Base-by-base conservation (phyloP, 2,329 filamentous ascomycete genomes). In the Colletotrichum sojae region DNA sequence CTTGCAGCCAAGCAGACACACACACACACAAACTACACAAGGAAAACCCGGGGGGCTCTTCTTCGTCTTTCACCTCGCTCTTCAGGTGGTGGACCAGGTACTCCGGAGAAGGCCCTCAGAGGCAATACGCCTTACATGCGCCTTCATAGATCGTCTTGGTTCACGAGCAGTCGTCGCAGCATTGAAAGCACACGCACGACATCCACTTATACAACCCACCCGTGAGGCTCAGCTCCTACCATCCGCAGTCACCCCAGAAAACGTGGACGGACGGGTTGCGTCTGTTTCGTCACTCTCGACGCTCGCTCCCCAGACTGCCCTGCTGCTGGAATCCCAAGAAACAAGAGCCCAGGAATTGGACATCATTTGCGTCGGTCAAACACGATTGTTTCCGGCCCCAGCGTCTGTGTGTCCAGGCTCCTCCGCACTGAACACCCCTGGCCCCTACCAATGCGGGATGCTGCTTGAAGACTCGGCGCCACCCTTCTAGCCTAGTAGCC, bases 341-440 rank as follows among this genome's bases (percentile, higher is more conserved):
- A 15, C 40, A 45, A 20, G 53, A 31, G 40, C 25, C 48, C 51
- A 46, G 51, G 45, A 40, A 51, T 52, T 8, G 43, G 52, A 63
- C 20, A 63, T 63, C 36, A 59, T 22, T 31, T 55, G 13, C 27
- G 15, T n/a, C 64, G 59, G 58, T 31, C 64, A 63, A 63, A 56
- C 58, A 27, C 45, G 27, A 46, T 45, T 63, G 64, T 67, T 63
- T 63, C 58, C 45, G 40, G 15, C 25, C 56, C 39, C 31, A 36
- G 31, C 31, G 31, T 36, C 31, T 55, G 36, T 22, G 49, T 55
- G 49, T 61, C 13, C 58, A 31, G 16, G n/a, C 56, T 46, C 27
- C 43, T 36, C 16, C 55, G 55, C 39, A 43, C 53, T 22, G 53
- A 20, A 31, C 20, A 36, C 53, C 31, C 53, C 53, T 56, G 36